These are phyloP conservation scores for Porodaedalea pini DNA, from an alignment of 1,284 basidiomycete species.

Conservation along the genomic window DNA sequence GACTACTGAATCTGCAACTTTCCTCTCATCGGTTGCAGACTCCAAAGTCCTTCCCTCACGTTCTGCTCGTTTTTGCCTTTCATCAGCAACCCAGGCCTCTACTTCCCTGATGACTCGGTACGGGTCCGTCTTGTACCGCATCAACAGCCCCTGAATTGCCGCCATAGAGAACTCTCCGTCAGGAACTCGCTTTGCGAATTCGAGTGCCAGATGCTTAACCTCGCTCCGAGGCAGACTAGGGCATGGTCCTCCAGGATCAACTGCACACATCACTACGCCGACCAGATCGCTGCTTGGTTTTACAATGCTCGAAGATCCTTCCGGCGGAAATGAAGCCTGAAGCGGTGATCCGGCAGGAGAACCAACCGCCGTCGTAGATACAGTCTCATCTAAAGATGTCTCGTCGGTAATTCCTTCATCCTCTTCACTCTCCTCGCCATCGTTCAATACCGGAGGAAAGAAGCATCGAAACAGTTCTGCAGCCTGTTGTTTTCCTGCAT, in stretches of 20 bases:
- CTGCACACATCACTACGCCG: background rate
- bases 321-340: background rate
- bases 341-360: background rate
- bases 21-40: background rate
- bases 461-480: constrained; percentile 61
- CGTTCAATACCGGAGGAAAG: constrained; percentile 42
- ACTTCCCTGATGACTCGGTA: constrained; percentile 48
- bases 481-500: constrained; percentile 65
- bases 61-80: constrained; percentile 25
- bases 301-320: background rate
- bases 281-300: background rate
- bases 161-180: constrained; percentile 72
- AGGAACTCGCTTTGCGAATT: constrained; percentile 58
- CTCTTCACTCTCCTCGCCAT: constrained; percentile 17
- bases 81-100: constrained; percentile 44
- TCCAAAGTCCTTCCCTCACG: background rate
- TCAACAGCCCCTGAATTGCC: constrained; percentile 68
- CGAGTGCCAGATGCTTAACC: constrained; percentile 44
- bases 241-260: constrained; percentile 23
- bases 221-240: constrained; percentile 35
- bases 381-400: constrained; percentile 4
- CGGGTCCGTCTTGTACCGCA: constrained; percentile 65
- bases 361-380: background rate
- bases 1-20: too few species aligned
- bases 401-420: constrained; percentile 21